These are phyloP conservation scores for Xylariaceae sp. DNA, from an alignment of 2,329 filamentous ascomycete genomes.

Conservation along the genomic window DNA sequence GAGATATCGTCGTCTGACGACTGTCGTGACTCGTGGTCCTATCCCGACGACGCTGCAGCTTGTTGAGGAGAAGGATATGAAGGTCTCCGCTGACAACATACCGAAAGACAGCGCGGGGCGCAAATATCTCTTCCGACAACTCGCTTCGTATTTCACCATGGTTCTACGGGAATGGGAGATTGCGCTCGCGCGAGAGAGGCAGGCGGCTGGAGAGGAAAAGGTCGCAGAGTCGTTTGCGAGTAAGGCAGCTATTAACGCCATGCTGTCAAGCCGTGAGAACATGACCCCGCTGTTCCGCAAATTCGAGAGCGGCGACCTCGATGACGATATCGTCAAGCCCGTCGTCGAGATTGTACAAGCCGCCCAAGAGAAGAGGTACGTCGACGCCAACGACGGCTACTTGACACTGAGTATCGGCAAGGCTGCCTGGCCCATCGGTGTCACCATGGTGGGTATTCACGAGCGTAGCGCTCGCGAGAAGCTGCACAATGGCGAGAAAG, in stretches of 20 bases:
- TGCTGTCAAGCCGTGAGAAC: slow-evolving; percentile 82
- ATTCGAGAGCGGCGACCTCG: slow-evolving; percentile 76
- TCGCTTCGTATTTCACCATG: slow-evolving; percentile 95
- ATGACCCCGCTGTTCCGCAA: slow-evolving; percentile 87
- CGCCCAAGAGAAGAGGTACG: slow-evolving; percentile 85
- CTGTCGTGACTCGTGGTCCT: slow-evolving; percentile 66
- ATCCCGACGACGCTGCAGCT: slow-evolving; percentile 81
- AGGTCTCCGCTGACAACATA: slow-evolving; percentile 61
- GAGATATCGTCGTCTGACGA: slow-evolving; percentile 64
- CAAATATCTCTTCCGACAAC: slow-evolving; percentile 75
- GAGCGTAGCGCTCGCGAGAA: slow-evolving; percentile 95
- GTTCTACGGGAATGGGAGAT: slow-evolving; percentile 83
- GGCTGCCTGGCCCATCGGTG: slow-evolving; percentile 97
- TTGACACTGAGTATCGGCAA: slow-evolving; percentile 90
- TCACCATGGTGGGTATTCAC: slow-evolving; percentile 99
- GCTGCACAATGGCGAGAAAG: slow-evolving; percentile 79
- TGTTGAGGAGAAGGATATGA: slow-evolving; percentile 85
- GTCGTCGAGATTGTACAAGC: slow-evolving; percentile 89
- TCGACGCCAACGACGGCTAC: slow-evolving; percentile 95
- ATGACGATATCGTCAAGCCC: slow-evolving; percentile 73
- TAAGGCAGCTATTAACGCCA: slow-evolving; percentile 75
- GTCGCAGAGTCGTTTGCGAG: slow-evolving; percentile 63
- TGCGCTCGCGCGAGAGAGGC: slow-evolving; percentile 63
- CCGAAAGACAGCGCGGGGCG: slow-evolving; percentile 61
- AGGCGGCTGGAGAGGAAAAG: slow-evolving; percentile 26